phyloP scores from a whole-genome alignment of 2,329 filamentous ascomycete genomes.

The Pyricularia grisea region DNA sequence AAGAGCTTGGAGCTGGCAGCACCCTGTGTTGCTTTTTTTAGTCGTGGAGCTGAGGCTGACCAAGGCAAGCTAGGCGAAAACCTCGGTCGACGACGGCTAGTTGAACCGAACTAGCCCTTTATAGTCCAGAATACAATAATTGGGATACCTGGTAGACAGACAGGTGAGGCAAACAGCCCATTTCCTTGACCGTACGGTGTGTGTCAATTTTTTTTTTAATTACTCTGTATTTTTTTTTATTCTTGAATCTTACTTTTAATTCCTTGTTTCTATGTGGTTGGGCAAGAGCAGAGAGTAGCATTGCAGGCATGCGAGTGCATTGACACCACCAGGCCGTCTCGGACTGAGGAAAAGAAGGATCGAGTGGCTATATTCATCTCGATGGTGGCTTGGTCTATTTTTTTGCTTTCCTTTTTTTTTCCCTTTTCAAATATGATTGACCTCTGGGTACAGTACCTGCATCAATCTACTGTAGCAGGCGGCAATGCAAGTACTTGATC shows the following conservation, averaged over 20 bases:
- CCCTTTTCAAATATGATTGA: background rate
- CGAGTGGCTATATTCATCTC: background rate
- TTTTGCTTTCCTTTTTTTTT: too few species aligned
- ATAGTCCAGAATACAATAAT: background rate
- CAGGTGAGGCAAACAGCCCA: background rate
- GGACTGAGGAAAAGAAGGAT: background rate
- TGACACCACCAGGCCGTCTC: background rate
- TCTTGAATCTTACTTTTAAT: background rate
- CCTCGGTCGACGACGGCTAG: background rate
- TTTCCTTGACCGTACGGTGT: background rate
- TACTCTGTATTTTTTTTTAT: too few species aligned
- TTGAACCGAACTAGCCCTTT: background rate
- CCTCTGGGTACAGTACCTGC: background rate
- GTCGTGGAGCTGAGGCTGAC: background rate
- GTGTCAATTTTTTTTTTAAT: background rate
- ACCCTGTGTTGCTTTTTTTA: background rate
- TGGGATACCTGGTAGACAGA: background rate
- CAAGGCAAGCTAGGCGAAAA: background rate
- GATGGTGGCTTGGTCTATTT: background rate
- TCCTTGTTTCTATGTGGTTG: background rate
- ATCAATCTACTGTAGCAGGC: background rate
- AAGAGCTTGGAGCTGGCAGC: background rate
- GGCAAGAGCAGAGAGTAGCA: background rate
- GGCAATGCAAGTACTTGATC: background rate
- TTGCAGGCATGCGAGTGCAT: background rate